These are phyloP conservation scores for Musa balbisiana DNA, from an alignment of 202 grass and related monocot genomes.

Conservation along the genomic window DNA sequence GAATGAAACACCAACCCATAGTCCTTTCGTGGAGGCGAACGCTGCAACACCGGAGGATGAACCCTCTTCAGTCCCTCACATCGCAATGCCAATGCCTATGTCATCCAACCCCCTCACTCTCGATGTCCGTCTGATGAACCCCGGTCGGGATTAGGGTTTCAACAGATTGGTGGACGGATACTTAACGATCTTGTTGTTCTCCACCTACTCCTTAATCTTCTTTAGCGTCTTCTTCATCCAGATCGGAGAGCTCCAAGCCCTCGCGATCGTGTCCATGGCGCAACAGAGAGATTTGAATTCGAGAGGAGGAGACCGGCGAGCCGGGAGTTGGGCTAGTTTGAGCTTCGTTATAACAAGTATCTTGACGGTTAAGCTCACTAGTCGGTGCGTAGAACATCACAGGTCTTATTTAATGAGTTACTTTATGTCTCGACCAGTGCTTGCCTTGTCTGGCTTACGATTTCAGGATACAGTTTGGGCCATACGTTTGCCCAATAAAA, in stretches of 20 bases:
- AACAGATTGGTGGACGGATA: not conserved
- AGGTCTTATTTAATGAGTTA: too few relatives aligned
- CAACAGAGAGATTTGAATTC: conserved; percentile 6
- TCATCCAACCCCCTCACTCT: not conserved
- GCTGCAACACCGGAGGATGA: not conserved
- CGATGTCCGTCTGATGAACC: not conserved
- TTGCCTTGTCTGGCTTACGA: too few relatives aligned
- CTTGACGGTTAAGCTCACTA: not conserved
- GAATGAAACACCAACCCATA: too few relatives aligned
- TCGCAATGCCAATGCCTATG: not conserved
- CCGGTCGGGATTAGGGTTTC: conserved; percentile 8
- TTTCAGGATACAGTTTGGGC: too few relatives aligned
- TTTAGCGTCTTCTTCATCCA: conserved; percentile 18
- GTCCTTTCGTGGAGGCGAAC: not conserved
- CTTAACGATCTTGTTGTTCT: not conserved
- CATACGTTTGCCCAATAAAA: too few relatives aligned
- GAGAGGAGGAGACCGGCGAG: not conserved
- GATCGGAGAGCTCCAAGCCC: conserved; percentile 65
- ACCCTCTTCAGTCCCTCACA: not conserved
- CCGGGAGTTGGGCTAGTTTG: not conserved
- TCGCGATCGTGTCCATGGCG: conserved; percentile 81
- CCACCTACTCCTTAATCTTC: not conserved
- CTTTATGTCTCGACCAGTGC: too few relatives aligned
- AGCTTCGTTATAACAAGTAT: not conserved
- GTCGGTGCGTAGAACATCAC: not conserved